Evolutionary conservation across 106 monocot species (phyloP).

Genomic region (Acanthochlamys bracteata): DNA sequence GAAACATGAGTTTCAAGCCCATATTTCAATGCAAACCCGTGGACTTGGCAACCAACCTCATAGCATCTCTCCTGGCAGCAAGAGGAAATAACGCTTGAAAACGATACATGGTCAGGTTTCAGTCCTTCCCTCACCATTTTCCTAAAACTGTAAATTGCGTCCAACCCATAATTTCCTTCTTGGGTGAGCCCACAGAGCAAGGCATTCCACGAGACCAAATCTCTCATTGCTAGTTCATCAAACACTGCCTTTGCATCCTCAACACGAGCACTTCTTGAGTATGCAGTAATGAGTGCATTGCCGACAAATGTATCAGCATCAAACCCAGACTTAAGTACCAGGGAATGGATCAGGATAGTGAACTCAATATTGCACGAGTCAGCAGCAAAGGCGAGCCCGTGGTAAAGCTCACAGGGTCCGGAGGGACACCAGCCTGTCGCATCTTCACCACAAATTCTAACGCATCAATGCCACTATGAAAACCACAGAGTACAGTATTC

Average conservation of each 20-base stretch:
- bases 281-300: conserved; percentile 66
- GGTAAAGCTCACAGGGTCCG: conserved; percentile 62
- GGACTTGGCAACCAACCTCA: conserved; percentile 46
- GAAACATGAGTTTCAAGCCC: conserved; percentile 22
- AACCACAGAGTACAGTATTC: conserved; percentile 71
- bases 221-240: conserved; percentile 53
- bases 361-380: conserved; percentile 13
- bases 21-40: conserved; percentile 37
- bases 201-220: conserved; percentile 87
- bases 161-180: conserved; percentile 30
- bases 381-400: conserved; percentile 31
- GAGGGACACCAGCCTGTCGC: conserved; percentile 31
- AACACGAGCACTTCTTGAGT: conserved; percentile 23
- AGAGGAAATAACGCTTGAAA: conserved; percentile 49
- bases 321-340: conserved; percentile 36
- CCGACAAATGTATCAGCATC: conserved; percentile 40
- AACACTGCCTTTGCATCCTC: conserved; percentile 44
- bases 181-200: conserved; percentile 61
- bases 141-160: conserved; percentile 40
- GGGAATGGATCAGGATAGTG: conserved; percentile 30
- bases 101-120: conserved; percentile 46
- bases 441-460: conserved; percentile 38
- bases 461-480: conserved; percentile 15
- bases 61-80: conserved; percentile 31
- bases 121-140: conserved; percentile 35